These are phyloP conservation scores for Aspergillus sp. DNA, from an alignment of 2,329 filamentous ascomycete species.

Conservation along the genomic window DNA sequence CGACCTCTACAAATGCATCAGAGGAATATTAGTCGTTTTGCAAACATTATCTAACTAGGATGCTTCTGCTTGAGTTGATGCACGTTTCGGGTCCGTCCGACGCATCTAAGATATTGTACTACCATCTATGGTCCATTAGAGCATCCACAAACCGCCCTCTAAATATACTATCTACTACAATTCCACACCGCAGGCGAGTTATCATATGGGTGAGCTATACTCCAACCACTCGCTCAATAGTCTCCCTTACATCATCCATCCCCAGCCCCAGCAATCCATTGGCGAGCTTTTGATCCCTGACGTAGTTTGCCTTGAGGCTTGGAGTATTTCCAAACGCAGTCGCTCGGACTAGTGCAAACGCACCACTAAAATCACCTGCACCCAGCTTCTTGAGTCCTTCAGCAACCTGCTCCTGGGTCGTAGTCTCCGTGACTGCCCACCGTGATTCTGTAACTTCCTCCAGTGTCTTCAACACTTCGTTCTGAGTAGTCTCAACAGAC, in stretches of 20 bases:
- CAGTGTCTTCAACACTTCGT: slow-evolving; percentile 56
- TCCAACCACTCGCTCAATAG: slow-evolving; percentile 17
- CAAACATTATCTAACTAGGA: too few relatives aligned
- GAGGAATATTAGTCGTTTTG: too few relatives aligned
- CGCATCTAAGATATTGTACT: too few relatives aligned
- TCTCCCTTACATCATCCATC: slow-evolving; percentile 24
- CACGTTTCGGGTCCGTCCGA: too few relatives aligned
- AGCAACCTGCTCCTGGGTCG: slow-evolving; percentile 27
- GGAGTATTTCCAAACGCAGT: slow-evolving; percentile 23
- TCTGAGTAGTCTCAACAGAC: slow-evolving; percentile 60
- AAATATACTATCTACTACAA: too few relatives aligned
- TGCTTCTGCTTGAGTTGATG: too few relatives aligned
- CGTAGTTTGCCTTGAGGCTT: slow-evolving; percentile 27
- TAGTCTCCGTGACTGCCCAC: slow-evolving; percentile 51
- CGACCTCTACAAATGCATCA: too few relatives aligned
- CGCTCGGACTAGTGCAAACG: slow-evolving; percentile 25
- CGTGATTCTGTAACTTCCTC: slow-evolving; percentile 57
- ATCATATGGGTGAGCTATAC: too few relatives aligned
- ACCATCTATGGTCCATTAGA: too few relatives aligned
- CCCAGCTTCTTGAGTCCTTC: slow-evolving; percentile 23
- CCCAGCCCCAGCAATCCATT: slow-evolving; percentile 27
- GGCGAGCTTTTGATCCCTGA: slow-evolving; percentile 23
- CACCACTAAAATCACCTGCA: slow-evolving; percentile 27
- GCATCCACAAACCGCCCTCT: too few relatives aligned
- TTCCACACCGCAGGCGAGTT: too few relatives aligned